Percentiles rank a stretch among this genome's conserved stretches.
Evolutionary conservation across 129 eudicot species (phyloP).

Genomic region (Pseudognaphalium luteoalbum): DNA sequence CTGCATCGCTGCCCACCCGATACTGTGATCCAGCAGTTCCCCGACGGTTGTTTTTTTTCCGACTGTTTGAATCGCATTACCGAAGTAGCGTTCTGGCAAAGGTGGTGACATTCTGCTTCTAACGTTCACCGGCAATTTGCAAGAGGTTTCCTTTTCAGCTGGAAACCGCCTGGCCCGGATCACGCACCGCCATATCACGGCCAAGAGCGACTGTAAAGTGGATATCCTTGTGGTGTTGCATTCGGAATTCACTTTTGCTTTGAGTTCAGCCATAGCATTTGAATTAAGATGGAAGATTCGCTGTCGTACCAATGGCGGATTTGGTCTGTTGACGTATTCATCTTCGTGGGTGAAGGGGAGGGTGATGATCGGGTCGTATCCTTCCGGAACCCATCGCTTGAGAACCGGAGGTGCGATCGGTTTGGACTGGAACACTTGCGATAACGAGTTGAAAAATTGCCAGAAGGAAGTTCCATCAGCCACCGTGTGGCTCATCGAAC

Average conservation of each 20-base stretch:
- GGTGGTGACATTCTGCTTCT: conserved; percentile 50
- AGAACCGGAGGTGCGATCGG: conserved; percentile 36
- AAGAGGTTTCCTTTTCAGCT: conserved; percentile 28
- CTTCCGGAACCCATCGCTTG: conserved; percentile 43
- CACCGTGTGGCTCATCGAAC: conserved; percentile 37
- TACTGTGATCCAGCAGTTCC: conserved; percentile 16
- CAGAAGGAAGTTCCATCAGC: conserved; percentile 55
- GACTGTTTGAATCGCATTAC: conserved; percentile 21
- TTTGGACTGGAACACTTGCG: conserved; percentile 30
- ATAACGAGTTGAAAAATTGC: conserved; percentile 52
- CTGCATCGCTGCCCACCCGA: conserved; percentile 19
- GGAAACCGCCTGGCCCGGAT: conserved; percentile 33
- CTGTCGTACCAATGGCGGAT: conserved; percentile 41
- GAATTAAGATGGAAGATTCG: conserved; percentile 52
- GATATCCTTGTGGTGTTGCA: conserved; percentile 36
- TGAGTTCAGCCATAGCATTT: conserved; percentile 37
- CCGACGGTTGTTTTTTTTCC: background rate
- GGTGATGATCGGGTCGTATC: conserved; percentile 28
- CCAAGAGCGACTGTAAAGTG: conserved; percentile 44
- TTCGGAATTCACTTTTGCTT: conserved; percentile 40
- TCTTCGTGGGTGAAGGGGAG: conserved; percentile 49
- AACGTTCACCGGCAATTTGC: conserved; percentile 24
- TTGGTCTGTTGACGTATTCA: conserved; percentile 42
- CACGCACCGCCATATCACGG: conserved; percentile 47
- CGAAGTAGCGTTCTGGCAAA: conserved; percentile 45